These are phyloP conservation scores for Huntiella decipiens DNA, from an alignment of 2,329 filamentous ascomycete species.

Conservation along the genomic window DNA sequence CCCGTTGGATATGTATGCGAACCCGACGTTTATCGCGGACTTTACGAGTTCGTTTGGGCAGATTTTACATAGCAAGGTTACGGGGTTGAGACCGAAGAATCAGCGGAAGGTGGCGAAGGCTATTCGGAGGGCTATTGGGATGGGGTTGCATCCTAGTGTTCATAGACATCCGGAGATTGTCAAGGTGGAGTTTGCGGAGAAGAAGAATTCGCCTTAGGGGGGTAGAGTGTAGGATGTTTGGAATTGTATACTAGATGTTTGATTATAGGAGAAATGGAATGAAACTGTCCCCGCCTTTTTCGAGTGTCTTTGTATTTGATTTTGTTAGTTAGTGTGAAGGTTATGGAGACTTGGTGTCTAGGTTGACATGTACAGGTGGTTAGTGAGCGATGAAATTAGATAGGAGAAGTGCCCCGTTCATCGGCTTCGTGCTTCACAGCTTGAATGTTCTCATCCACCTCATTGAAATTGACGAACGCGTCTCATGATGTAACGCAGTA, in stretches of 20 bases:
- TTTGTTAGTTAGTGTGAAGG: too few species aligned
- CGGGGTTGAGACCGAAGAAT: constrained; percentile 70
- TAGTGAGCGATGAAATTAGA: too few species aligned
- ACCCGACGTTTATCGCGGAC: constrained; percentile 80
- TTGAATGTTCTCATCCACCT: too few species aligned
- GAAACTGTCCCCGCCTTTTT: too few species aligned
- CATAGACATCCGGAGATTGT: constrained; percentile 76
- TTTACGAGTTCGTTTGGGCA: constrained; percentile 71
- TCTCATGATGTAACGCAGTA: too few species aligned
- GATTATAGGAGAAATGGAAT: background rate
- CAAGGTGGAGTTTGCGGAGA: constrained; percentile 19
- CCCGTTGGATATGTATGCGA: constrained; percentile 80
- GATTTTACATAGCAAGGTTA: constrained; percentile 58
- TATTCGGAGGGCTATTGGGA: constrained; percentile 67
- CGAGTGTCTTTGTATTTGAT: too few species aligned
- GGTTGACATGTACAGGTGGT: too few species aligned
- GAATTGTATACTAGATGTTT: background rate
- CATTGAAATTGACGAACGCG: too few species aligned
- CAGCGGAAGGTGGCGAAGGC: constrained; percentile 89
- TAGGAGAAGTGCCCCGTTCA: too few species aligned
- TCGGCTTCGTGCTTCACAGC: too few species aligned
- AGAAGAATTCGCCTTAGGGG: constrained; percentile 5
- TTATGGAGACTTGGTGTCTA: too few species aligned
- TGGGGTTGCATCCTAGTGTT: constrained; percentile 82
- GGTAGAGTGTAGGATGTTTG: background rate